Evolutionary conservation across 2,329 filamentous ascomycete species (phyloP).

Genomic region (Knufia fluminis): DNA sequence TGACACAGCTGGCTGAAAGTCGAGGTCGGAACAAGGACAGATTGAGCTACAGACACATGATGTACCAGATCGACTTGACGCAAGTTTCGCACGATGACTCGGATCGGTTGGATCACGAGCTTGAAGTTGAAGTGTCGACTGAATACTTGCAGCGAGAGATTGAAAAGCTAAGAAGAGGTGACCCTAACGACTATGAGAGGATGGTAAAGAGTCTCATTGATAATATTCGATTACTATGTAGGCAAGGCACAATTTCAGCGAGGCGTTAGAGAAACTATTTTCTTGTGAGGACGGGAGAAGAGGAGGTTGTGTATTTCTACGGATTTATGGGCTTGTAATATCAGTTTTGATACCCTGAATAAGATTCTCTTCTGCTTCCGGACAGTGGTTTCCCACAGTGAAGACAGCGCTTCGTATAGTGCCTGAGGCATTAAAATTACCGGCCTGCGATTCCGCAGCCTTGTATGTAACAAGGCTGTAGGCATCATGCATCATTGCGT

Average conservation of each 20-base stretch:
- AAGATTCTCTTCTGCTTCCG: not conserved
- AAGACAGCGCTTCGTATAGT: no score
- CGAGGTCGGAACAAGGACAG: constrained; percentile 69
- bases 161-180: constrained; percentile 31
- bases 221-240: constrained; percentile 39
- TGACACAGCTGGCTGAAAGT: constrained; percentile 37
- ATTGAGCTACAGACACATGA: constrained; percentile 78
- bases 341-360: constrained; percentile 1
- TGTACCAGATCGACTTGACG: constrained; percentile 85
- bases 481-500: constrained; percentile 8
- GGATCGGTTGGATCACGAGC: constrained; percentile 37
- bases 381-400: not conserved
- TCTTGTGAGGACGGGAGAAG: no score
- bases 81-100: constrained; percentile 59
- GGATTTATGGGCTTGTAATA: not conserved
- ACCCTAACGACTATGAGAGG: constrained; percentile 36
- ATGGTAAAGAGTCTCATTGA: constrained; percentile 41
- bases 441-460: not conserved
- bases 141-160: constrained; percentile 38
- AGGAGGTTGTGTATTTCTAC: not conserved
- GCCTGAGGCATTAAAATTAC: no score
- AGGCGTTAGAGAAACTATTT: no score
- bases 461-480: not conserved
- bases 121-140: constrained; percentile 41
- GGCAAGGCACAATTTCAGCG: constrained; percentile 18